These are phyloP conservation scores for Pseudocercospora crystallina DNA, from an alignment of 2,329 filamentous ascomycete species.

Conservation along the genomic window DNA sequence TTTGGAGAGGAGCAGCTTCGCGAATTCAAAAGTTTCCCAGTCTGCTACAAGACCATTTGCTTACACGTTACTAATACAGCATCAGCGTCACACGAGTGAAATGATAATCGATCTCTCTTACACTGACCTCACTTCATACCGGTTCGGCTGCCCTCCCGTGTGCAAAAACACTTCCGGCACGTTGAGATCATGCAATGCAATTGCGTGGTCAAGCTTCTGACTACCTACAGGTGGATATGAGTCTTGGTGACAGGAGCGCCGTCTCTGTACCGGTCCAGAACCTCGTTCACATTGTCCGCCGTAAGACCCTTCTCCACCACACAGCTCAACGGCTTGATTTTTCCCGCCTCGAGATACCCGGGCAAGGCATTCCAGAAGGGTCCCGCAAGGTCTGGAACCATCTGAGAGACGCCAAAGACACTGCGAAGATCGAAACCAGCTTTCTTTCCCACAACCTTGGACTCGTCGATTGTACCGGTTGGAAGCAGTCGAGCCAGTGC, in stretches of 20 bases:
- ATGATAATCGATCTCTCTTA: no score
- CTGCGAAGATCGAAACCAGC: neutral
- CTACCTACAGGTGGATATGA: neutral
- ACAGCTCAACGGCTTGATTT: neutral
- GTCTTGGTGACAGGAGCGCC: neutral
- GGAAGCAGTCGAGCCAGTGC: neutral
- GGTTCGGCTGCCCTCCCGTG: no score
- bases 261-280: conserved; percentile 1
- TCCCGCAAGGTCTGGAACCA: neutral
- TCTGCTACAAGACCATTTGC: no score
- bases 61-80: no score
- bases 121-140: no score
- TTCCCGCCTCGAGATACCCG: neutral
- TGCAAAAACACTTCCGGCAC: no score
- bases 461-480: neutral
- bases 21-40: no score
- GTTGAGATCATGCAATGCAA: no score
- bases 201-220: no score
- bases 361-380: neutral
- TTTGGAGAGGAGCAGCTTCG: no score
- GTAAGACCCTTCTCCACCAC: neutral
- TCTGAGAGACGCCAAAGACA: neutral
- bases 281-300: conserved; percentile 4
- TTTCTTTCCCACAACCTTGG: neutral
- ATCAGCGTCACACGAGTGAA: no score